Base-by-base conservation (phyloP, 306 rosid genomes). In the Comarum palustre region DNA sequence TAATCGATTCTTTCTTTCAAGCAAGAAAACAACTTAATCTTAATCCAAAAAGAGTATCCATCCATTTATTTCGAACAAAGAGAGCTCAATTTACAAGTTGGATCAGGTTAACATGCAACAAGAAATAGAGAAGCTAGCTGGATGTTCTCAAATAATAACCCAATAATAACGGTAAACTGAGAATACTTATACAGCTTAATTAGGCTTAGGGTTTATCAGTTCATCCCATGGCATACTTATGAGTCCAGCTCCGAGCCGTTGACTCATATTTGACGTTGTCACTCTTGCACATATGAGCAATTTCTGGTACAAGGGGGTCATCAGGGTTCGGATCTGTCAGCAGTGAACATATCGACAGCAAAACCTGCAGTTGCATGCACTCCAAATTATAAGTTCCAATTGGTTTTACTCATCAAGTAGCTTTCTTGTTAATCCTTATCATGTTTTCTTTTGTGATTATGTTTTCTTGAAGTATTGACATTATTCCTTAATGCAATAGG, bases 311-410 rank as follows among this genome's bases (percentile, higher is more conserved):
- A 45, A 93, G 86, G 19, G 98, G 98, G 76, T 93, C 98, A 41
- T 93, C 97, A 0, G 96, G 98, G 69, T 93, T 90, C 45, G 98
- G 98, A 70, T 93, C 97, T 0, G 97, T 93, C 20, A 93, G 85
- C 76, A 93, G 68, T 0, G 98, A 93, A 42, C 98, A 93, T 61
- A 93, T 87, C 0, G 97, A 93, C 51, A 93, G 88, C 66, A 93
- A 81, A 36, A 93, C 97, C 98, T 93, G 84, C 80, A 73, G 57
- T 51, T 72, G 45, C 64, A 57, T 29, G 65, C 22, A 59, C 36
- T 59, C 65, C 13, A 32, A 27, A 58, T 29, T 0, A 3, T 39
- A 32, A 64, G 45, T 58, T 59, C 6, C 8, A 59, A 6, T 6
- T 58, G 64, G 38, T 29, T 14, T 12, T 58, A 14, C 36, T 13